phyloP scores from a whole-genome alignment of 495 filamentous ascomycete species.

The Talaromyces wortmannii region DNA sequence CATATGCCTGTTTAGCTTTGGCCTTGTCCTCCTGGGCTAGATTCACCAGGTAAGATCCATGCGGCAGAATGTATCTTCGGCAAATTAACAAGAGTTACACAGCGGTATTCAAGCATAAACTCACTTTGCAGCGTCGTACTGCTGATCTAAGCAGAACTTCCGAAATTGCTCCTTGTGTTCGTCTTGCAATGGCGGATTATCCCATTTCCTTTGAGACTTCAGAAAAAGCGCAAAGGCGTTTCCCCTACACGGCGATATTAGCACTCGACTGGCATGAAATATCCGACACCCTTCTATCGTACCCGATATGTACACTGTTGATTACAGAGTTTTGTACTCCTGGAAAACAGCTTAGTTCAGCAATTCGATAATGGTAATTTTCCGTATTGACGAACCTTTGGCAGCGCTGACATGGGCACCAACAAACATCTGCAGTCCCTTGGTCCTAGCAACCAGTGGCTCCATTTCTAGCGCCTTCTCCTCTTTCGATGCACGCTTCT shows the following conservation, averaged over 20 bases:
- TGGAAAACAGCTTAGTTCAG: conserved; percentile 15
- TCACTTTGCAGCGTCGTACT: conserved; percentile 60
- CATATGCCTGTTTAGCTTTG: conserved; percentile 83
- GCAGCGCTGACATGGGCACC: conserved; percentile 89
- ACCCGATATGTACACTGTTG: conserved; percentile 73
- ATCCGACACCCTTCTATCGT: background rate
- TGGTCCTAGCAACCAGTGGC: conserved; percentile 63
- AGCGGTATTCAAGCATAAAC: conserved; percentile 9
- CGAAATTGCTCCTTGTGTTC: conserved; percentile 63
- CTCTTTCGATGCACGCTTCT: conserved; percentile 29
- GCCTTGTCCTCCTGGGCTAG: conserved; percentile 73
- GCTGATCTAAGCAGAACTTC: conserved; percentile 56
- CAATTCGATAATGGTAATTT: background rate
- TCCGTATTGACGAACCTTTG: conserved; percentile 51
- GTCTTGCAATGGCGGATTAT: conserved; percentile 67
- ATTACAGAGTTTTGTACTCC: conserved; percentile 83
- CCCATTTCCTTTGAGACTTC: conserved; percentile 93
- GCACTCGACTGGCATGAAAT: too few species aligned
- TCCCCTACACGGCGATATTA: conserved; percentile 40
- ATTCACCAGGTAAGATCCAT: conserved; percentile 95
- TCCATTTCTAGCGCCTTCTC: conserved; percentile 41
- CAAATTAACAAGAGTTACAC: background rate
- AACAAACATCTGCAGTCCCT: conserved; percentile 71
- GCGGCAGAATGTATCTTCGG: conserved; percentile 67
- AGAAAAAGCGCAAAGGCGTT: conserved; percentile 94